Conservation (phyloP, 1,284 basidiomycete species). For the Moesziomyces antarcticus region DNA sequence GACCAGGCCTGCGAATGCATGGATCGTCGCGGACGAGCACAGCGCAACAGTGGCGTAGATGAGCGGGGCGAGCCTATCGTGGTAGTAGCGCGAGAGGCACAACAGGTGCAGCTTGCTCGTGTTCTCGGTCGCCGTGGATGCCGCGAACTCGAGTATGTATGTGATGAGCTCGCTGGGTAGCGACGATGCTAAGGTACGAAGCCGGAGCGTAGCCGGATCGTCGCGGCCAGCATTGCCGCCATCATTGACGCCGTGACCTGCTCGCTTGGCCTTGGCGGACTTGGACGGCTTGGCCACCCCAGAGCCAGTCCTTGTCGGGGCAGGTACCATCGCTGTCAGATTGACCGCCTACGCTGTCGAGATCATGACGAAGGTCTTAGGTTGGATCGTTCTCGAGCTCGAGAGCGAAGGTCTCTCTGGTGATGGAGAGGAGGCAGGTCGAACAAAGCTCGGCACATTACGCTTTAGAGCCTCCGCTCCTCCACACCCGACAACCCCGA, state of each 20-base stretch:
- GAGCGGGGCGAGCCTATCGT: slow-evolving; percentile 33
- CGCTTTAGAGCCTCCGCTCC: no score
- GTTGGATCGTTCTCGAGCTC: background rate
- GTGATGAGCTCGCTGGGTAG: slow-evolving; percentile 46
- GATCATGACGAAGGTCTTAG: background rate
- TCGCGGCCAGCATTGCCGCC: background rate
- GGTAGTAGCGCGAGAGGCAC: slow-evolving; percentile 38
- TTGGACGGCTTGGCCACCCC: slow-evolving; percentile 20
- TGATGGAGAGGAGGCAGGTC: background rate
- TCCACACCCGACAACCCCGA: background rate
- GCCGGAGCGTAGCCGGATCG: slow-evolving; percentile 17
- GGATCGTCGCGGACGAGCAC: slow-evolving; percentile 31
- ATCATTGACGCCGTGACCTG: background rate
- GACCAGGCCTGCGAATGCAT: slow-evolving; percentile 44
- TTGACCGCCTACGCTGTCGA: background rate
- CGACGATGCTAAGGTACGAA: slow-evolving; percentile 26
- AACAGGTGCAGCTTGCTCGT: slow-evolving; percentile 29
- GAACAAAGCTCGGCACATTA: background rate
- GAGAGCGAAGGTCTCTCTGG: background rate
- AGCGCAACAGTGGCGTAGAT: slow-evolving; percentile 44
- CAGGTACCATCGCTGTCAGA: slow-evolving; percentile 28
- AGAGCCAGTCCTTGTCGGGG: slow-evolving; percentile 29
- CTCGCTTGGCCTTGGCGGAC: slow-evolving; percentile 4
- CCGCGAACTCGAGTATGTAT: slow-evolving; percentile 38
- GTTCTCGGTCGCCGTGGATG: slow-evolving; percentile 15